These are phyloP conservation scores for Thalia dealbata DNA, from an alignment of 176 grass and related monocot genomes.

Conservation along the genomic window DNA sequence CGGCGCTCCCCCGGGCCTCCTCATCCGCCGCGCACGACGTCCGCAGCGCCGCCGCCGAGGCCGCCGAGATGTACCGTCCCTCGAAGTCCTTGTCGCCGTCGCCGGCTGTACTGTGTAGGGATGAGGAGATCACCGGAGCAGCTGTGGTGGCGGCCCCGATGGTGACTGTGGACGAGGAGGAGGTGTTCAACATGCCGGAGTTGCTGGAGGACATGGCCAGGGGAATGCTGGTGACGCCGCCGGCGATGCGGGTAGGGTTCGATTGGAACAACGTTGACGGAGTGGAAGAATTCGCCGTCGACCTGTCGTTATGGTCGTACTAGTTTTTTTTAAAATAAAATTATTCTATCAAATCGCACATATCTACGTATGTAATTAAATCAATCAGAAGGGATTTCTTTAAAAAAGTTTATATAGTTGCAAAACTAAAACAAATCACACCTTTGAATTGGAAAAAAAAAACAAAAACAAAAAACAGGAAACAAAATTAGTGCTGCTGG, in stretches of 20 bases:
- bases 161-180: conserved; percentile 9
- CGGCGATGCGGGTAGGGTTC: not conserved
- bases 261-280: not conserved
- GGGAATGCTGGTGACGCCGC: conserved; percentile 8
- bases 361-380: too few relatives aligned
- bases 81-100: not conserved
- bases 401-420: too few relatives aligned
- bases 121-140: not conserved
- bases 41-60: not conserved
- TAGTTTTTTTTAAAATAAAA: too few relatives aligned
- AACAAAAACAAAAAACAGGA: too few relatives aligned
- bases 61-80: not conserved
- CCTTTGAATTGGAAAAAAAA: too few relatives aligned
- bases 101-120: too few relatives aligned
- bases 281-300: not conserved
- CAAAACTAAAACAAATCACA: too few relatives aligned
- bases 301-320: not conserved
- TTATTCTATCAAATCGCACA: too few relatives aligned
- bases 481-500: too few relatives aligned
- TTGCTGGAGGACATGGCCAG: conserved; percentile 10
- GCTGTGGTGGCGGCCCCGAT: not conserved
- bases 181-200: conserved; percentile 4
- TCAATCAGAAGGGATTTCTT: too few relatives aligned
- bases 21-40: not conserved
- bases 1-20: not conserved